phyloP scores from a whole-genome alignment of 139 green algal genomes.

The Chlamydomonas sp. region DNA sequence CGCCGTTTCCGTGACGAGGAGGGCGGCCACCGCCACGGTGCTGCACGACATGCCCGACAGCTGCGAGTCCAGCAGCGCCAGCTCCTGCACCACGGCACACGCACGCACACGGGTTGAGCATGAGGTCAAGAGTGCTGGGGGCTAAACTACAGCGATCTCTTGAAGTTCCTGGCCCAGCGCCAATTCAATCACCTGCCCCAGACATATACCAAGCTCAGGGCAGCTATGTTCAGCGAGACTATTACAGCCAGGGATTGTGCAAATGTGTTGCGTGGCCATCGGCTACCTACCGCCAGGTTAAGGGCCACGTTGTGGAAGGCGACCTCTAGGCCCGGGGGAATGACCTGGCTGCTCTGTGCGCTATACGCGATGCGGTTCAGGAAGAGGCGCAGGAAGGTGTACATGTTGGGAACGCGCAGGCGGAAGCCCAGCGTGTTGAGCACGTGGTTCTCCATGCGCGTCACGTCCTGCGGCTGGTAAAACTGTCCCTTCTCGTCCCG shows the following conservation, averaged over 20 bases:
- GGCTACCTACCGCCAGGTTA: conserved; percentile 1
- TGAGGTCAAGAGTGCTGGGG: background rate
- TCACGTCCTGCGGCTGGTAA: conserved; percentile 12
- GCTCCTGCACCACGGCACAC: background rate
- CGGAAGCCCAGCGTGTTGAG: conserved; percentile 4
- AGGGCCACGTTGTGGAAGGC: background rate
- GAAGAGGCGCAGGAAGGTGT: conserved; percentile 11
- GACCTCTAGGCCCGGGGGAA: conserved; percentile 6
- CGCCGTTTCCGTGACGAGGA: conserved; percentile 29
- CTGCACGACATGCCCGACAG: conserved; percentile 6
- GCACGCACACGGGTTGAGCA: background rate
- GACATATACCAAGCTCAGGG: too few relatives aligned
- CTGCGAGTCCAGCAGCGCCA: conserved; percentile 3
- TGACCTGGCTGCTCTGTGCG: background rate
- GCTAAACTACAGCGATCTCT: background rate
- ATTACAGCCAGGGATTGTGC: too few relatives aligned
- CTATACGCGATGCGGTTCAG: conserved; percentile 20
- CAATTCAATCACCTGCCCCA: too few relatives aligned
- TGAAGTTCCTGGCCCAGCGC: background rate
- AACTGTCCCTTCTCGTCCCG: conserved; percentile 19
- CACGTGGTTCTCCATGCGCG: conserved; percentile 24
- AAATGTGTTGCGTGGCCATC: too few relatives aligned
- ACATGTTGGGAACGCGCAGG: conserved; percentile 25
- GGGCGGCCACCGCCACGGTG: background rate
- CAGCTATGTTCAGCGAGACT: too few relatives aligned